Base-by-base conservation (phyloP, 192 early-diverging fungal genomes). In the Backusella westeae region DNA sequence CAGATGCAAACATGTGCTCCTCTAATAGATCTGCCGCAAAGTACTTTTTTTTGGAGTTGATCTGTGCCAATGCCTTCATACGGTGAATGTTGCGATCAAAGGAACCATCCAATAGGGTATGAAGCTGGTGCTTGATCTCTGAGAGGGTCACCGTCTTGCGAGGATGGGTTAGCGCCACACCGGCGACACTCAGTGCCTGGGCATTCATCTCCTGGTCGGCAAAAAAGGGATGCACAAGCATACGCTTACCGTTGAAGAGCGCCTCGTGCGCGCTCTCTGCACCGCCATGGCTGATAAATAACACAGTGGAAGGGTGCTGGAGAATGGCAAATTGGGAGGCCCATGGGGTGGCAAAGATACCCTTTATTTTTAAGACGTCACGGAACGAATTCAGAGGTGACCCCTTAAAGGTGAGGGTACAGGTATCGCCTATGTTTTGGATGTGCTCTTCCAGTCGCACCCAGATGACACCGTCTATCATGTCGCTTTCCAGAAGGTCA, bases 251-350 rank as follows among this genome's bases (percentile, higher is more conserved):
- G 15, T 42, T 63, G 56, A 56, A 83, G 4, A 85, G n/a, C 0
- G 79, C 68, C 72, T 85, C 84, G 42, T 80, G 68, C 0, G 76
- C 32, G n/a, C 79, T 81, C 9, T 49, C 59, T 3, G 70, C 49
- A 0, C 82, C 84, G 1, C 76, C 76, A 19, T 85, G 78, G 0
- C 69, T 81, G 15, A 85, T 17, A 52, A 83, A 85, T 1, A 81
- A 3, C 26, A 36, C 39, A 8, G 63, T 74, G 0, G 74, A 69
- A 0, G 67, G n/a, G 67, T 85, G 84, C 19, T 74, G 71, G 1
- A 83, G 63, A 29, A 81, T 74, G 6, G 82, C 66, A 26, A 78
- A 80, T 53, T 85, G 84, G 1, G 81, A 77, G 0, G 79, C 74
- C 75, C 76, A 83, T 23, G 26, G 2, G 76, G 69, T 23, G 21